Evolutionary conservation across 768 basidiomycete genomes (phyloP).

Genomic region (Naganishia vaughanmartiniae): DNA sequence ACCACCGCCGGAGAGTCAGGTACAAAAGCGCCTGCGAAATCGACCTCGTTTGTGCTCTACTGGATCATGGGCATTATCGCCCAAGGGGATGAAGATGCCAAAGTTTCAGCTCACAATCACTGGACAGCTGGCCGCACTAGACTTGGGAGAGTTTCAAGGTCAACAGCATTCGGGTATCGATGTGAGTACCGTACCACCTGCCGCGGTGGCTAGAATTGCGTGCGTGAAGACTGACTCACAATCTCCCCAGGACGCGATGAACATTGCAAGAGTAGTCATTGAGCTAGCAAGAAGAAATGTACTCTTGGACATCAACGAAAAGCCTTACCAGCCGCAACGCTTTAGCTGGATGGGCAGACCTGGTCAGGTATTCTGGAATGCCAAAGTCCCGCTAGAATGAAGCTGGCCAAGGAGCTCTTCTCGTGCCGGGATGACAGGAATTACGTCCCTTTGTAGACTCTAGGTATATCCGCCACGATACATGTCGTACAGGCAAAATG

Average conservation of each 20-base stretch:
- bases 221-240: not conserved
- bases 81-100: slow-evolving; percentile 32
- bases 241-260: slow-evolving; percentile 71
- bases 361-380: slow-evolving; percentile 42
- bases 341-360: slow-evolving; percentile 48
- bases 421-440: too few species aligned
- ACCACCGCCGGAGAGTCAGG: slow-evolving; percentile 33
- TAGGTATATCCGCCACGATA: too few species aligned
- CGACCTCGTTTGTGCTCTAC: slow-evolving; percentile 6
- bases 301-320: slow-evolving; percentile 65
- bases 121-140: slow-evolving; percentile 71
- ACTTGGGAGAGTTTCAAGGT: slow-evolving; percentile 73
- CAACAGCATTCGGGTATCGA: slow-evolving; percentile 85
- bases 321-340: slow-evolving; percentile 30
- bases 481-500: too few species aligned
- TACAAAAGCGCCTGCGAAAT: slow-evolving; percentile 11
- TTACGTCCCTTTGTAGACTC: too few species aligned
- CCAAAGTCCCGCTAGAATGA: slow-evolving; percentile 5
- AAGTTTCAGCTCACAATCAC: slow-evolving; percentile 59
- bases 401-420: not conserved
- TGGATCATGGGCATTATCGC: slow-evolving; percentile 31
- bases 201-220: not conserved
- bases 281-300: slow-evolving; percentile 72
- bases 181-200: slow-evolving; percentile 58
- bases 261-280: slow-evolving; percentile 75